phyloP scores from a whole-genome alignment of 768 basidiomycete species.

The Tricholoma sp. region DNA sequence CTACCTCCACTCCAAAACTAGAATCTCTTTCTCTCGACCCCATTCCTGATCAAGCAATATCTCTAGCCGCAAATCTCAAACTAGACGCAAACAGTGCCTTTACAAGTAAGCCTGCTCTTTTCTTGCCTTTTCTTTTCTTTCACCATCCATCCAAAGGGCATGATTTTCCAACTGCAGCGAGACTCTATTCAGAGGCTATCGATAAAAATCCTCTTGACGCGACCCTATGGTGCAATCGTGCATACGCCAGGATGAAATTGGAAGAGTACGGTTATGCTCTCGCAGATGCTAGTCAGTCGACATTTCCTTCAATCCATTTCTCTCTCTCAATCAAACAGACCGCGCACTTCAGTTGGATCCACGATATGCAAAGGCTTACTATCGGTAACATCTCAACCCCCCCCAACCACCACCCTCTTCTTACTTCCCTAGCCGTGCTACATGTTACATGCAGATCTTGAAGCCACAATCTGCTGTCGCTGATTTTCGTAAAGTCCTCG shows the following conservation, averaged over 20 bases:
- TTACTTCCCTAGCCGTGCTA: constrained; percentile 59
- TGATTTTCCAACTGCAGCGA: constrained; percentile 71
- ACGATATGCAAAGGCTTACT: constrained; percentile 87
- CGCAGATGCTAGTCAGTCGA: constrained; percentile 79
- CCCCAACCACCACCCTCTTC: background rate
- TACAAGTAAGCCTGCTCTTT: constrained; percentile 34
- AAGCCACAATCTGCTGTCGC: constrained; percentile 81
- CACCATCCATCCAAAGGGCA: constrained; percentile 39
- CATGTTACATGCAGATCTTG: constrained; percentile 85
- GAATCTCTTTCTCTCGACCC: constrained; percentile 44
- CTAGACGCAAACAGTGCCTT: constrained; percentile 88
- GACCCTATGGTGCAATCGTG: constrained; percentile 92
- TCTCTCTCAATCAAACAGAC: constrained; percentile 35
- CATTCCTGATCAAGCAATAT: constrained; percentile 68
- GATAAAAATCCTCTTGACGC: constrained; percentile 84
- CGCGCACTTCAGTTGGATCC: constrained; percentile 87
- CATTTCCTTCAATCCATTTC: background rate
- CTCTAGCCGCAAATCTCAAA: constrained; percentile 70
- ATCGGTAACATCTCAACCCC: constrained; percentile 43
- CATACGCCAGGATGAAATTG: constrained; percentile 87
- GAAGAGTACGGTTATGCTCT: constrained; percentile 94
- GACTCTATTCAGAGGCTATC: constrained; percentile 80
- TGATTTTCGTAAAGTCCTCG: constrained; percentile 83
- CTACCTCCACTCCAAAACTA: constrained; percentile 43
- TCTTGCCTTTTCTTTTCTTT: background rate